phyloP scores from a whole-genome alignment of 176 grass and related monocot species.

The Pontederia paniculata region DNA sequence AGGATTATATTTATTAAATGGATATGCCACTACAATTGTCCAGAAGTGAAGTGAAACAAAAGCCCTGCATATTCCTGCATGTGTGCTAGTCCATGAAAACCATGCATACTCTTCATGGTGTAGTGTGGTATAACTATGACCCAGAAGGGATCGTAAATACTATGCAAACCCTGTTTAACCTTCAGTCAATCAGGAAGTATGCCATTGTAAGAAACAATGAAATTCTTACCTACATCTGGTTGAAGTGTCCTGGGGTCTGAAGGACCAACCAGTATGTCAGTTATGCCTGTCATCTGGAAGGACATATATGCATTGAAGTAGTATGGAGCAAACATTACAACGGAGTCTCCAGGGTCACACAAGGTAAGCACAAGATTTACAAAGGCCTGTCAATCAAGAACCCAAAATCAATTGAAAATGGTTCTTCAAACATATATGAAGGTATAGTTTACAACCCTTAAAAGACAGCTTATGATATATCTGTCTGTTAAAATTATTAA shows the following conservation, averaged over 20 bases:
- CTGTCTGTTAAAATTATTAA: too few relatives aligned
- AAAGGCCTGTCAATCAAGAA: slow-evolving; percentile 54
- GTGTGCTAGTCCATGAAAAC: too few relatives aligned
- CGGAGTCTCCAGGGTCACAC: slow-evolving; percentile 89
- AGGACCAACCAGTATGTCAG: slow-evolving; percentile 69
- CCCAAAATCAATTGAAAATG: slow-evolving; percentile 10
- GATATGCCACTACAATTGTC: too few relatives aligned
- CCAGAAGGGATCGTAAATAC: too few relatives aligned
- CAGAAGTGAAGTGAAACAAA: too few relatives aligned
- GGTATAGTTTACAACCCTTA: too few relatives aligned
- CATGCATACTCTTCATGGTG: too few relatives aligned
- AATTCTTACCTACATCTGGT: slow-evolving; percentile 57
- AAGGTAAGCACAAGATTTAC: slow-evolving; percentile 87
- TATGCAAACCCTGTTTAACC: not conserved
- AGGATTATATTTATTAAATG: too few relatives aligned
- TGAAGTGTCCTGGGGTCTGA: slow-evolving; percentile 63
- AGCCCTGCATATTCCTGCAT: too few relatives aligned
- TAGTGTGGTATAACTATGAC: too few relatives aligned
- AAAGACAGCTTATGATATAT: too few relatives aligned
- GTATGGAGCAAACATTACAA: slow-evolving; percentile 96
- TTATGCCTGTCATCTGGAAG: slow-evolving; percentile 98
- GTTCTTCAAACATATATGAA: slow-evolving; percentile 13
- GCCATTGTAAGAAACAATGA: slow-evolving; percentile 5
- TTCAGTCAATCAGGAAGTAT: slow-evolving; percentile 1
- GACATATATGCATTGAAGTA: slow-evolving; percentile 98